These are phyloP conservation scores for Schizochytrium sp. DNA, from an alignment of 108 stramenopile species.

Conservation along the genomic window DNA sequence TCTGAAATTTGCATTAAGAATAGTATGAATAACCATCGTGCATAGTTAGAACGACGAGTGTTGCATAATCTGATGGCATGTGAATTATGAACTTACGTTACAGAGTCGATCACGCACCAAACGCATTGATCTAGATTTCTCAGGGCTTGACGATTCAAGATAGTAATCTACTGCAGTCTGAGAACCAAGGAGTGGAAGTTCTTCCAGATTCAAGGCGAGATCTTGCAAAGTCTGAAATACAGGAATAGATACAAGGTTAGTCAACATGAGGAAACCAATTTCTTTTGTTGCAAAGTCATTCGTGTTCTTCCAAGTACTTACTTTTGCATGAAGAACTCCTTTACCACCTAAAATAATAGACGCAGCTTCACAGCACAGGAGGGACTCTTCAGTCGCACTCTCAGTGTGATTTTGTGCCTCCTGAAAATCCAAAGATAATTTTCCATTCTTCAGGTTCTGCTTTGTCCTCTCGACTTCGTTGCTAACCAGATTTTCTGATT, in stretches of 20 bases:
- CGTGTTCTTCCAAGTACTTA: not conserved
- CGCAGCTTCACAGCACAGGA: conserved; percentile 42
- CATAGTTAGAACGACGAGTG: not conserved
- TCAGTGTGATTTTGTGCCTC: not conserved
- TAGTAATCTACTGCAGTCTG: not conserved
- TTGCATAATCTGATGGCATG: not conserved
- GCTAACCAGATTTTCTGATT: not conserved
- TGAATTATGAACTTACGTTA: not conserved
- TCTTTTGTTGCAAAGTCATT: not conserved
- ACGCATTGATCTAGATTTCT: not conserved
- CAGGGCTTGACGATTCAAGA: not conserved
- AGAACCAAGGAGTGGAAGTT: not conserved
- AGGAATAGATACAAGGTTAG: not conserved
- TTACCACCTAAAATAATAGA: conserved; percentile 15
- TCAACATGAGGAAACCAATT: not conserved
- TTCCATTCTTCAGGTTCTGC: not conserved
- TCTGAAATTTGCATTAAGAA: not conserved
- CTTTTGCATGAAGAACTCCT: conserved; percentile 46
- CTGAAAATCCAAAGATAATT: not conserved
- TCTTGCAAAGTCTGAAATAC: not conserved
- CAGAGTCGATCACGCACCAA: conserved; percentile 47
- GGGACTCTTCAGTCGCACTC: not conserved
- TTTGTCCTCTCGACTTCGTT: not conserved
- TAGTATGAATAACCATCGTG: not conserved
- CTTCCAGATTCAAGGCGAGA: not conserved